phyloP scores from a whole-genome alignment of 2,329 filamentous ascomycete genomes.

The Colletotrichum brevisporum region DNA sequence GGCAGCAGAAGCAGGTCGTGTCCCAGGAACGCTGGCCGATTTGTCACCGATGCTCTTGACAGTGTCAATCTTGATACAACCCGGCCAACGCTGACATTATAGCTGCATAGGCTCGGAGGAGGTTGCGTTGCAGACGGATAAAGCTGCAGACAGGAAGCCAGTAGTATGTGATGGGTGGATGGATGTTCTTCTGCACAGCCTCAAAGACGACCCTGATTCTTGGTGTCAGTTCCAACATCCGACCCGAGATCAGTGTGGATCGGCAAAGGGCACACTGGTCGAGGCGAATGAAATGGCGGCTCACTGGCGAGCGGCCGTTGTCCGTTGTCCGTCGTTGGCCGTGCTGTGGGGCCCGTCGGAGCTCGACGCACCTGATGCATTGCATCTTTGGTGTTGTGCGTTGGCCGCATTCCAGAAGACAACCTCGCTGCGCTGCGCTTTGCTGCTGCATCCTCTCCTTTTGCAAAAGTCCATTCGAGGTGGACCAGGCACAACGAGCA shows the following conservation, averaged over 20 bases:
- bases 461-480: constrained; percentile 3
- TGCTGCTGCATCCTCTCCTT: neutral
- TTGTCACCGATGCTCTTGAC: constrained; percentile 25
- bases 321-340: constrained; percentile 8
- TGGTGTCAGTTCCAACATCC: constrained; percentile 13
- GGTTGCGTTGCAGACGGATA: neutral
- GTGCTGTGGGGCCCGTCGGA: constrained; percentile 20
- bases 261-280: constrained; percentile 18
- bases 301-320: constrained; percentile 5
- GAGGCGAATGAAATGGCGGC: constrained; percentile 17
- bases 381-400: constrained; percentile 3
- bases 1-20: constrained; percentile 5
- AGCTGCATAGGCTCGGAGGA: neutral
- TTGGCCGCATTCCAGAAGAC: constrained; percentile 10
- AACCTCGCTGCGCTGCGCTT: no score
- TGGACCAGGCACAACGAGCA: neutral
- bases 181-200: constrained; percentile 30
- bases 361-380: constrained; percentile 27
- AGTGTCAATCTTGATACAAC: constrained; percentile 2
- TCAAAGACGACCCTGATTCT: constrained; percentile 26
- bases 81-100: constrained; percentile 8
- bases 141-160: constrained; percentile 30
- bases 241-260: constrained; percentile 21
- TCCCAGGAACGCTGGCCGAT: constrained; percentile 24
- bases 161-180: constrained; percentile 9